These are phyloP conservation scores for Rhodotorula sp. DNA, from an alignment of 1,284 basidiomycete species.

Conservation along the genomic window DNA sequence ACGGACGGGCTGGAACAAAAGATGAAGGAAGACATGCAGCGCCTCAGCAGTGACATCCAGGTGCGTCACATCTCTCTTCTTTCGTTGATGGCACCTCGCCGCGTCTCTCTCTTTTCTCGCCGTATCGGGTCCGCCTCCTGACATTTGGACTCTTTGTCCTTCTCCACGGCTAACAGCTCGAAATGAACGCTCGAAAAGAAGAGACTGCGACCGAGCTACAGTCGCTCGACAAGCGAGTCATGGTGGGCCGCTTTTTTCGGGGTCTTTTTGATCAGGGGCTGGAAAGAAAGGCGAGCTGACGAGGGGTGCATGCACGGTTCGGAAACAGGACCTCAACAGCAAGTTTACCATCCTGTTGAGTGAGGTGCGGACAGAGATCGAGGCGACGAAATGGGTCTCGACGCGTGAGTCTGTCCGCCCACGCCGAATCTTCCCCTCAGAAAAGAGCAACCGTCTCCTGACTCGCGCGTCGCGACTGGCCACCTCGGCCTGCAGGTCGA, in stretches of 20 bases:
- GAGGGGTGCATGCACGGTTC: too few relatives aligned
- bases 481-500: slow-evolving; percentile 13
- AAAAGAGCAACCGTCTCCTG: not conserved
- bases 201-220: slow-evolving; percentile 89
- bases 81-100: too few relatives aligned
- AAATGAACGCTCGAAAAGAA: slow-evolving; percentile 89
- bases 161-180: slow-evolving; percentile 72
- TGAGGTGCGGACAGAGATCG: slow-evolving; percentile 62
- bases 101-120: not conserved
- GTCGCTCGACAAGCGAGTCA: slow-evolving; percentile 79
- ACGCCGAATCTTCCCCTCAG: not conserved
- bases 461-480: too few relatives aligned
- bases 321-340: slow-evolving; percentile 71
- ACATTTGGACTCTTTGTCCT: too few relatives aligned
- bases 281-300: not conserved
- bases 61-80: slow-evolving; percentile 3
- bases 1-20: slow-evolving; percentile 83
- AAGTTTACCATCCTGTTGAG: slow-evolving; percentile 80
- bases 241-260: slow-evolving; percentile 58
- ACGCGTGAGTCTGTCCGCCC: slow-evolving; percentile 30
- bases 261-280: too few relatives aligned
- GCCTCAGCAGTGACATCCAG: slow-evolving; percentile 78
- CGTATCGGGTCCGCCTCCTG: not conserved
- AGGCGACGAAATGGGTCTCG: slow-evolving; percentile 45
- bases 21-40: slow-evolving; percentile 89